Conservation (phyloP, 108 stramenopile species). For the Nitzschia palea region DNA sequence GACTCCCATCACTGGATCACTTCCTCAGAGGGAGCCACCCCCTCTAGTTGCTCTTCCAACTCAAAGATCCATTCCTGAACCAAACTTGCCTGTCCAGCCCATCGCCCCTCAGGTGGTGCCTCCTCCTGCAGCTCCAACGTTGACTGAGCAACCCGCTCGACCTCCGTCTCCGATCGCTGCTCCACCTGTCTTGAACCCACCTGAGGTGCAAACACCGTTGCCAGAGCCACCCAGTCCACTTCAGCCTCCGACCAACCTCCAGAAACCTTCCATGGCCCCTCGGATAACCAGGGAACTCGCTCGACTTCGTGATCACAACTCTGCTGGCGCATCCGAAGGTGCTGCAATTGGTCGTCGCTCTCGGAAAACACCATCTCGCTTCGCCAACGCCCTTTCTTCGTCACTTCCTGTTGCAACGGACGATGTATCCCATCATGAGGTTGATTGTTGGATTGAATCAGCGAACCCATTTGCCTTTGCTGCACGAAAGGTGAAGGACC, state of each 20-base stretch:
- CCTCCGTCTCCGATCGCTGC: too few species aligned
- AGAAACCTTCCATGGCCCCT: background rate
- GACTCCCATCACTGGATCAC: background rate
- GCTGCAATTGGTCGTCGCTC: background rate
- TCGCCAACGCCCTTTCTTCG: background rate
- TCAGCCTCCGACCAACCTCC: background rate
- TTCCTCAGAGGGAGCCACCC: background rate
- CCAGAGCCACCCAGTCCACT: background rate
- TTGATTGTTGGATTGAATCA: background rate
- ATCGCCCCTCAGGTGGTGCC: too few species aligned
- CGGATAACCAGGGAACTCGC: background rate
- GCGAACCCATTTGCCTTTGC: background rate
- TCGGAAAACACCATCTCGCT: background rate
- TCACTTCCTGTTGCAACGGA: background rate
- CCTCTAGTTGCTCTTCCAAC: too few species aligned
- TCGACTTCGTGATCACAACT: background rate
- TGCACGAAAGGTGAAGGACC: slow-evolving; percentile 4
- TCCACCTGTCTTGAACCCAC: too few species aligned
- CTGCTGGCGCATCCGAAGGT: background rate
- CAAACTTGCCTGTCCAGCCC: too few species aligned
- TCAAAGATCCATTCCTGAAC: too few species aligned
- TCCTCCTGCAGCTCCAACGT: too few species aligned
- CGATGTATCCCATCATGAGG: background rate
- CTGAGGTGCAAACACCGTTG: background rate
- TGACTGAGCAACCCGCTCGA: too few species aligned